Evolutionary conservation across 805 yeast genomes (phyloP), one percentile per base, ranked within the genome.

Genomic region (Tetrapisispora arboricola): DNA sequence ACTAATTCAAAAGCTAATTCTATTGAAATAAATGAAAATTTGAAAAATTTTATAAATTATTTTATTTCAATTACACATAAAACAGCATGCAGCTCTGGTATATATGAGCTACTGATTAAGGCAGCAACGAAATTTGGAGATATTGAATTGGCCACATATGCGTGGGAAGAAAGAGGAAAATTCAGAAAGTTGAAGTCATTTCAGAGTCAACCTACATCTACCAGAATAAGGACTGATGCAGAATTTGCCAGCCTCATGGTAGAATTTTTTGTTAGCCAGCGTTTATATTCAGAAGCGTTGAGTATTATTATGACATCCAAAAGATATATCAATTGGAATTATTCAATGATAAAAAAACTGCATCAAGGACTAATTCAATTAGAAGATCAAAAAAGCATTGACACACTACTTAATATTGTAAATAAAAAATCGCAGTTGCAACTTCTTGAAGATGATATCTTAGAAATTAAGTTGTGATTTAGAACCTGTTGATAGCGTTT

Each of bases 161-260:
- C 84, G 1, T 87, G 95, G 94, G 59, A 63, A 2, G 94, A 84
- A 52, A 73, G 96, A 51, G 96, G 96, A 2, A 45, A 57, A 18
- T 86, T 71, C 61, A 67, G 96, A 39, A 75, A 74, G 44, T 68
- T 83, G 0, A 19, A 36, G 0, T 47, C 49, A 3, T 87, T 82
- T 65, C 72, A 67, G 39, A 53, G 57, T 4, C 58, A 67, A 4
- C 90, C 81, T 53, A 77, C 77, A 56, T 68, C 64, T 43, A 42
- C 43, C 20, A 51, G 55, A 40, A 39, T 46, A 30, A 32, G 39
- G 19, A 41, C 45, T 4, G 64, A 59, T 40, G 31, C 51, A 9
- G 47, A 40, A 21, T 85, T 87, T 68, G 95, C 96, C 2, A 60
- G 73, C 20, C 67, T 75, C 11, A 80, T 86, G 83, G 75, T 84